These are phyloP conservation scores for Aureobasidium sp. DNA, from an alignment of 2,329 filamentous ascomycete genomes.

Conservation along the genomic window DNA sequence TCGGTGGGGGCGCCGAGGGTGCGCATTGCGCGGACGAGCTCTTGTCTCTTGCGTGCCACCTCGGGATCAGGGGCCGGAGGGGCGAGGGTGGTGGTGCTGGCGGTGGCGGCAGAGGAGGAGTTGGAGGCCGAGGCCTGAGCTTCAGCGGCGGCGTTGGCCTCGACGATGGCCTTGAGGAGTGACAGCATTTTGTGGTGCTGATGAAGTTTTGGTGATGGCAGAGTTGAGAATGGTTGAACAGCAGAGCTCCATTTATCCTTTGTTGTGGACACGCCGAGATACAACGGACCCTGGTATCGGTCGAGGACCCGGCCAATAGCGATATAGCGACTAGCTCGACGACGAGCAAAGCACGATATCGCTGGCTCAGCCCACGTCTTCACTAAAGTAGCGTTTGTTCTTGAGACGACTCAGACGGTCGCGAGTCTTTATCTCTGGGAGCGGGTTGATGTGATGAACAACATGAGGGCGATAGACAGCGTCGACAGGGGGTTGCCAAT, in stretches of 20 bases:
- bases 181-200: background rate
- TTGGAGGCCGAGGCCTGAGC: background rate
- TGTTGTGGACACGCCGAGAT: background rate
- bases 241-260: no score
- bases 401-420: slow-evolving; percentile 24
- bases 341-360: background rate
- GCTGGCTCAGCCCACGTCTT: slow-evolving; percentile 29
- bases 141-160: background rate
- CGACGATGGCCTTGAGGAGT: background rate
- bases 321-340: no score
- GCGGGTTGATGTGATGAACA: slow-evolving; percentile 69
- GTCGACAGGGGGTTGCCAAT: slow-evolving; percentile 88
- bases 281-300: no score
- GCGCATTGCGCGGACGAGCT: no score
- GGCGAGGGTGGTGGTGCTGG: no score
- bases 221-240: no score
- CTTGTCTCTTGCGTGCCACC: no score
- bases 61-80: no score
- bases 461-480: slow-evolving; percentile 88
- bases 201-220: background rate
- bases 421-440: slow-evolving; percentile 32
- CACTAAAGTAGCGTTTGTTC: slow-evolving; percentile 46
- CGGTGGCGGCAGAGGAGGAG: no score
- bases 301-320: no score
- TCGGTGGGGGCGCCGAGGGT: no score